Base-by-base conservation (phyloP, 2,329 filamentous ascomycete genomes). In the Penicillium freii region DNA sequence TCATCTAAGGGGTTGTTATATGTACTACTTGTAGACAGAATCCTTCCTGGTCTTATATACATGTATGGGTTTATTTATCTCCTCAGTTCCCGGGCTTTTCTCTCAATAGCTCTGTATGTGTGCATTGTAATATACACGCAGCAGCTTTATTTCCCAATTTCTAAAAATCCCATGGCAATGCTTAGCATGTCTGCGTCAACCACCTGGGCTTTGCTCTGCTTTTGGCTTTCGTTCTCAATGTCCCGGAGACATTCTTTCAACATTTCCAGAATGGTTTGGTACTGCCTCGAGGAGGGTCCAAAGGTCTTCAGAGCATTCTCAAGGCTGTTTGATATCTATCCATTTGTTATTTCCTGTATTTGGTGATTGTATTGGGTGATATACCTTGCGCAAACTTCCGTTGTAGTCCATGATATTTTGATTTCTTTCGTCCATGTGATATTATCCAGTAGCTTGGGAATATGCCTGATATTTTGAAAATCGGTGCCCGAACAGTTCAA, bases 251-350 rank as follows among this genome's bases (percentile, higher is more conserved):
- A 71, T 17, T 71, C 64, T 40, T 69, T 72, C 13, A 77, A 63
- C 9, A 73, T 75, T 10, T 66, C 66, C 15, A 75, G 60, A 19
- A 79, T 69, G 2, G 66, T 66, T 29, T 71, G 69, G 50, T 76
- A 75, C 55, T 77, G 74, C 15, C 54, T 62, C 7, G 74, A 77
- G 2, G 66, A 67, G 13, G 72, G 44, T 7, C 75, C 75, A 57
- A 75, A 77, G 6, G 75, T 76, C 33, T 69, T 64, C 5, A 74
- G 65, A 4, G 73, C 75, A 48, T 77, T 79, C 38, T 69, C 68
- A 21, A 77, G 74, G 50, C 75, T 80, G 54, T 67, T 72, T n/a
- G 76, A 72, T 48, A 77, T 72, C 75, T 77, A 53, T 10, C 1
- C 3, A n/a, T 17, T 19, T 33, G 54, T 57, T 42, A 57, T 13